Evolutionary conservation across 2,329 filamentous ascomycete species (phyloP).

Genomic region (Hymenotorrendiella dingleyae): DNA sequence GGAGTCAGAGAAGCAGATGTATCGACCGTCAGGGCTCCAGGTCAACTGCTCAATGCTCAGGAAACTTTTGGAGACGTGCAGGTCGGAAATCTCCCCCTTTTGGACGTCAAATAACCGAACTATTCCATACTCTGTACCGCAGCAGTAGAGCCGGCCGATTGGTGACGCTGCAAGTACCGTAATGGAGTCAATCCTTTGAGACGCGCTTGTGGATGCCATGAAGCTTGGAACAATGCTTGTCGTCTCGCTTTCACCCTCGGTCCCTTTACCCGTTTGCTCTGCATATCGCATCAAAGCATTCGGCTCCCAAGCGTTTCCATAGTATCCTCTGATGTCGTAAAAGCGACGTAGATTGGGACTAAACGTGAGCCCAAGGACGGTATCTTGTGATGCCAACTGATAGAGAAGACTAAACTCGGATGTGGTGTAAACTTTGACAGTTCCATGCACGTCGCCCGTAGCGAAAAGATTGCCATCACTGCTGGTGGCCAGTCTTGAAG

Average conservation of each 20-base stretch:
- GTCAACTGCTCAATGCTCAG: not conserved
- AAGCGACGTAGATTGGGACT: constrained; percentile 30
- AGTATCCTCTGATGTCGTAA: constrained; percentile 31
- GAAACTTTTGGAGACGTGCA: not conserved
- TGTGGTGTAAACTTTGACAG: constrained; percentile 11
- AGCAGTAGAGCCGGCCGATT: not conserved
- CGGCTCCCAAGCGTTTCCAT: constrained; percentile 36
- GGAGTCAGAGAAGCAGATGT: not conserved
- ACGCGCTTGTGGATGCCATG: not conserved
- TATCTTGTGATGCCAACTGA: constrained; percentile 21
- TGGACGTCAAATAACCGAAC: not conserved
- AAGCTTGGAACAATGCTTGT: constrained; percentile 11
- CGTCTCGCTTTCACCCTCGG: constrained; percentile 29
- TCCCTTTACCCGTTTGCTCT: constrained; percentile 15
- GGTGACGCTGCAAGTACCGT: constrained; percentile 15
- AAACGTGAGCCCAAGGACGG: constrained; percentile 23
- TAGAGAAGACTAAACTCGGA: constrained; percentile 17
- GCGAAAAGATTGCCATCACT: constrained; percentile 3
- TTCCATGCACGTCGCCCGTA: constrained; percentile 22
- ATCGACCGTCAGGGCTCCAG: not conserved
- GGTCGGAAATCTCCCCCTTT: not conserved
- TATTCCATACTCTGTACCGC: constrained; percentile 1
- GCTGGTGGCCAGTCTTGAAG: not conserved
- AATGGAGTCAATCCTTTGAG: constrained; percentile 17
- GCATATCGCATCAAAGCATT: constrained; percentile 12